phyloP scores from a whole-genome alignment of 805 yeast genomes.

The Lipomyces orientalis region DNA sequence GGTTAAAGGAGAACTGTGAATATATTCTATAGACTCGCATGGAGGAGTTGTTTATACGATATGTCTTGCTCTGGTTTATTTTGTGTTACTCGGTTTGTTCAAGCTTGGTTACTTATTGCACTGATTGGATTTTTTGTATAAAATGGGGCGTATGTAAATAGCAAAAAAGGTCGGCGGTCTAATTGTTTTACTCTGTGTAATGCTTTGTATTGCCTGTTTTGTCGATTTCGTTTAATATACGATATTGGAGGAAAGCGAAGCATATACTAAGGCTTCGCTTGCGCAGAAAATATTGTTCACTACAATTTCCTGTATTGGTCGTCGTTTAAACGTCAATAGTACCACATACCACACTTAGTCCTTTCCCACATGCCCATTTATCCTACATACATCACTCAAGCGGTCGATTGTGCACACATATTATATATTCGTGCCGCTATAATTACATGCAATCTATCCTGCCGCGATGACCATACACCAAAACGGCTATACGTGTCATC shows the following conservation, averaged over 20 bases:
- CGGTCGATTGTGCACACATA: neutral
- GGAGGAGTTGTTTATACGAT: neutral
- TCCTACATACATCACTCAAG: neutral
- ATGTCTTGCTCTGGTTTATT: neutral
- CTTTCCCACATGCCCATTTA: neutral
- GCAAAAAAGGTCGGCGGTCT: neutral
- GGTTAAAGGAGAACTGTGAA: constrained; percentile 44
- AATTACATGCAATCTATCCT: neutral
- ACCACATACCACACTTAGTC: neutral
- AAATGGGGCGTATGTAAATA: neutral
- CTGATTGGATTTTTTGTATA: neutral
- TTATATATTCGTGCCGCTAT: neutral
- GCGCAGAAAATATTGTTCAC: neutral
- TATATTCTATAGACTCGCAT: neutral
- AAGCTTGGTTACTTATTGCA: neutral
- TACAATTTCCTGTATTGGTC: neutral
- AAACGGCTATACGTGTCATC: neutral
- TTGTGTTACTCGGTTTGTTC: neutral
- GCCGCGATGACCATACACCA: neutral
- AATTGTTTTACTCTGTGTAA: neutral
- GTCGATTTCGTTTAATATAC: neutral
- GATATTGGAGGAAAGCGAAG: neutral
- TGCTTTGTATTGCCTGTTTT: neutral
- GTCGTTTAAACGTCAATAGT: neutral
- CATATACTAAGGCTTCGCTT: neutral